Conservation (phyloP, 2,329 filamentous ascomycete genomes). For the Leptographium lundbergii region DNA sequence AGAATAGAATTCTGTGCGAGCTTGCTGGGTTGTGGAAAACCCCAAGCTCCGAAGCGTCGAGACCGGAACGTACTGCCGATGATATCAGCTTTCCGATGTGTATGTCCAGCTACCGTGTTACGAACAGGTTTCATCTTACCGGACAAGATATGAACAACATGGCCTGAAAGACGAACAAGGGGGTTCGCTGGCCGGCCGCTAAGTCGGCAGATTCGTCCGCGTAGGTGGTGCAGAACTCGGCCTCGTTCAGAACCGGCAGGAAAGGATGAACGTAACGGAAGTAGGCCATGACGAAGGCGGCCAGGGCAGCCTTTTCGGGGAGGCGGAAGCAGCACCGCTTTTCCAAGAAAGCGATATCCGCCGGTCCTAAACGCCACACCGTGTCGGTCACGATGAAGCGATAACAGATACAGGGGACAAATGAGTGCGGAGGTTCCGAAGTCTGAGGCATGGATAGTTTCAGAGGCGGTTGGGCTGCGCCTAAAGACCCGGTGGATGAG, state of each 20-base stretch:
- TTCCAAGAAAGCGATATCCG: slow-evolving; percentile 32
- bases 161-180: slow-evolving; percentile 29
- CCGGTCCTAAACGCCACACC: slow-evolving; percentile 22
- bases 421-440: not conserved
- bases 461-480: not conserved
- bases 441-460: too few species aligned
- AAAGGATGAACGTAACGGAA: slow-evolving; percentile 31
- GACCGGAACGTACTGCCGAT: slow-evolving; percentile 1
- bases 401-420: slow-evolving; percentile 24
- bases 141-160: slow-evolving; percentile 24
- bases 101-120: too few species aligned
- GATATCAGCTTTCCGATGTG: not conserved
- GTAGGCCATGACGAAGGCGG: slow-evolving; percentile 31
- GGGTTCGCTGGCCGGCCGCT: slow-evolving; percentile 17
- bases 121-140: not conserved
- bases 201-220: slow-evolving; percentile 3
- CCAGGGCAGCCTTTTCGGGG: slow-evolving; percentile 23
- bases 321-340: slow-evolving; percentile 27
- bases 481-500: not conserved
- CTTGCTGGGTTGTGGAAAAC: slow-evolving; percentile 1
- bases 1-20: slow-evolving; percentile 4
- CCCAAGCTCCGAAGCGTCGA: not conserved
- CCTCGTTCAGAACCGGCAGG: slow-evolving; percentile 29
- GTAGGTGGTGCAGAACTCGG: slow-evolving; percentile 32
- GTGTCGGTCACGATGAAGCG: slow-evolving; percentile 27